phyloP scores from a whole-genome alignment of 306 rosid species.

The Quillaja saponaria region DNA sequence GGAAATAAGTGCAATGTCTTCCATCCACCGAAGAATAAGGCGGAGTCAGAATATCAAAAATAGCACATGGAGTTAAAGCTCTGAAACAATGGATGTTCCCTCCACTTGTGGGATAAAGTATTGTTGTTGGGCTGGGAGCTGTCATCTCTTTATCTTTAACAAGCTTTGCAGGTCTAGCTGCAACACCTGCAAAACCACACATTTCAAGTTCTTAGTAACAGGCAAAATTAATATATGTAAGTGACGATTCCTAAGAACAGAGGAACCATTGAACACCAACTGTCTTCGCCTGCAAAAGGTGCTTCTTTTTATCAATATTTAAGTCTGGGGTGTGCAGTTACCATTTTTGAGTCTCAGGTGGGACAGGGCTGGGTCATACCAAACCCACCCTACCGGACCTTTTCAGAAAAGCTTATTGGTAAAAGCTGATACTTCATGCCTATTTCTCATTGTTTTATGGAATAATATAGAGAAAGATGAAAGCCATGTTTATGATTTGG shows the following conservation, averaged over 20 bases:
- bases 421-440: too few relatives aligned
- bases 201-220: conserved; percentile 28
- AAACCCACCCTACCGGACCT: neutral
- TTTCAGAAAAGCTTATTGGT: too few relatives aligned
- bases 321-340: too few relatives aligned
- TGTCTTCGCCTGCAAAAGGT: too few relatives aligned
- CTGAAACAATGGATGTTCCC: conserved; percentile 90
- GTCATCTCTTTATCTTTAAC: conserved; percentile 76
- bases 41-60: conserved; percentile 83
- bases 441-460: too few relatives aligned
- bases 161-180: conserved; percentile 89
- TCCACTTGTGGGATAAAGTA: conserved; percentile 83
- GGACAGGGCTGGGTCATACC: neutral
- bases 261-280: too few relatives aligned
- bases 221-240: neutral
- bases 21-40: conserved; percentile 85
- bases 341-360: too few relatives aligned
- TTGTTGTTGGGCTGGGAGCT: conserved; percentile 76
- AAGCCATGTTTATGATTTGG: too few relatives aligned
- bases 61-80: conserved; percentile 93
- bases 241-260: conserved; percentile 2
- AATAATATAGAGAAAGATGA: too few relatives aligned
- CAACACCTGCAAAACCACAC: conserved; percentile 18
- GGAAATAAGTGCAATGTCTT: conserved; percentile 90
- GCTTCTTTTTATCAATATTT: too few relatives aligned